phyloP scores from a whole-genome alignment of 2,329 filamentous ascomycete species.

The Phaeophleospora eucalypticola region DNA sequence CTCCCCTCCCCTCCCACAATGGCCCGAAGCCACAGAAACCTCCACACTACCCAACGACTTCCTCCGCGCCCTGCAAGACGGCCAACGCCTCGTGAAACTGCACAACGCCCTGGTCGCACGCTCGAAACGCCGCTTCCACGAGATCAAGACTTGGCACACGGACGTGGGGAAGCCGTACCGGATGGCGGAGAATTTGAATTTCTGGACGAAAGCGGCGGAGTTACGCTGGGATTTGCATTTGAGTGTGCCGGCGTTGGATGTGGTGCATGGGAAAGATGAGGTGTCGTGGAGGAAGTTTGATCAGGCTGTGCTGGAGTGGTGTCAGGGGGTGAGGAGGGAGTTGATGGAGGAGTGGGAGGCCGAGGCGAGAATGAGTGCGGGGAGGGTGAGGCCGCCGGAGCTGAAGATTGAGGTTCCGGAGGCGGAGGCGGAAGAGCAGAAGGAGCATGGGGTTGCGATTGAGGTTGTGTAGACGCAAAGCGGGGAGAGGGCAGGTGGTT shows the following conservation, averaged over 20 bases:
- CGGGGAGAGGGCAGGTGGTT: no score
- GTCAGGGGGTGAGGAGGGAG: constrained; percentile 74
- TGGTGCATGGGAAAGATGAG: constrained; percentile 70
- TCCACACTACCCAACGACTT: constrained; percentile 57
- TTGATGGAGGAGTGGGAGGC: constrained; percentile 66
- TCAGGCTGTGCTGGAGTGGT: constrained; percentile 77
- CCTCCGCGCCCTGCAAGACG: constrained; percentile 68
- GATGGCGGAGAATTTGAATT: constrained; percentile 86
- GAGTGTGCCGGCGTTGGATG: constrained; percentile 76
- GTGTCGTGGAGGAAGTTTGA: constrained; percentile 77
- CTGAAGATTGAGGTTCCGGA: constrained; percentile 26
- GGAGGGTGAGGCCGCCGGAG: constrained; percentile 26
- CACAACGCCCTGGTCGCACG: constrained; percentile 86
- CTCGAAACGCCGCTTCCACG: constrained; percentile 80
- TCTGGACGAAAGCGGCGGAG: constrained; percentile 94
- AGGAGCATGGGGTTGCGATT: constrained; percentile 3
- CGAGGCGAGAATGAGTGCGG: constrained; percentile 21
- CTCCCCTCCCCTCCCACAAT: constrained; percentile 62
- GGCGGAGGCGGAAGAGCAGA: not conserved
- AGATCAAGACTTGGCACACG: constrained; percentile 84
- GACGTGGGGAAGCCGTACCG: constrained; percentile 94
- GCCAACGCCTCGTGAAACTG: constrained; percentile 74
- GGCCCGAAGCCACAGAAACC: constrained; percentile 47
- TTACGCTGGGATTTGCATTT: constrained; percentile 86
- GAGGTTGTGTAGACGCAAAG: not conserved